Conservation (phyloP, 768 basidiomycete genomes). For the Lentinula guzmanii region DNA sequence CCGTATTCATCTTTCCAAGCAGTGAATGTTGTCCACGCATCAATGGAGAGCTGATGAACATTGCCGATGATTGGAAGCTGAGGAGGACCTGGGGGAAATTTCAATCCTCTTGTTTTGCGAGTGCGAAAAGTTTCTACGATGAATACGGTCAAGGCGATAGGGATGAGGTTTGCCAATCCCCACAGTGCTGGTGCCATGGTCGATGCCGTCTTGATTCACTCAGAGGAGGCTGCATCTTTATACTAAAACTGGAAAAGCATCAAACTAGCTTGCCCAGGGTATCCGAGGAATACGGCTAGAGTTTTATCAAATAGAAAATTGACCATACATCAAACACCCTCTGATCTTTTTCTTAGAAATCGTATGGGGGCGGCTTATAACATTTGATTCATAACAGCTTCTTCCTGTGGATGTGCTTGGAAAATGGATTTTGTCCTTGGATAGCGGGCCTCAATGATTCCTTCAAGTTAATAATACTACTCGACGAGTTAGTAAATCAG, state of each 20-base stretch:
- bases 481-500: too few relatives aligned
- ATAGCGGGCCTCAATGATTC: neutral
- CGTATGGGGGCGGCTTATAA: too few relatives aligned
- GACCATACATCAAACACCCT: too few relatives aligned
- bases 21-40: conserved; percentile 12
- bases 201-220: neutral
- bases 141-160: neutral
- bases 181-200: neutral
- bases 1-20: conserved; percentile 14
- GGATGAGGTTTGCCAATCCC: neutral
- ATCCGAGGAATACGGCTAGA: too few relatives aligned
- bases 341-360: too few relatives aligned
- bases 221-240: too few relatives aligned
- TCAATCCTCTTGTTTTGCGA: neutral
- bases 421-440: neutral
- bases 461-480: too few relatives aligned
- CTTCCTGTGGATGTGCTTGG: too few relatives aligned
- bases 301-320: too few relatives aligned
- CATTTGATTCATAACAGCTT: too few relatives aligned
- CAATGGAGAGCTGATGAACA: conserved; percentile 13
- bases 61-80: conserved; percentile 19
- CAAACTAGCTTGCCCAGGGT: too few relatives aligned
- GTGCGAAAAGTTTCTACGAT: neutral
- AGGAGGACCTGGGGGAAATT: conserved; percentile 16
- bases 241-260: too few relatives aligned